Evolutionary conservation across 257 asterid species (phyloP).

Genomic region (Nicotiana paniculata): DNA sequence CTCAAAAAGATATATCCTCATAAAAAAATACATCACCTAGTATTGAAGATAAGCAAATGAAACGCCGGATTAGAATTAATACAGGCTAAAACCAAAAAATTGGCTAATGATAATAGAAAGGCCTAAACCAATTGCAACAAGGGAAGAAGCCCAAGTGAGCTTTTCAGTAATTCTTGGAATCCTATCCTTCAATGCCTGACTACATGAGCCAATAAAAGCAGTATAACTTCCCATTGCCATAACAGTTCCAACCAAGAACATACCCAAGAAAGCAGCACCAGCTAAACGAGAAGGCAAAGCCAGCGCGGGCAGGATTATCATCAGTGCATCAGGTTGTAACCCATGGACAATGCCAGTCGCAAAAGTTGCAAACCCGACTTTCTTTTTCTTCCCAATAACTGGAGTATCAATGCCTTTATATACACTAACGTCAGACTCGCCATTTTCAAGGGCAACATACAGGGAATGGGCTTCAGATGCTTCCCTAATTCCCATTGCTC

Average conservation of each 20-base stretch:
- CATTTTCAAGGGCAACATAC: slow-evolving; percentile 50
- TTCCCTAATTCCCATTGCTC: slow-evolving; percentile 91
- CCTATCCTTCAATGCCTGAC: slow-evolving; percentile 79
- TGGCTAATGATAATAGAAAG: slow-evolving; percentile 70
- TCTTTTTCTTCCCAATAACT: slow-evolving; percentile 64
- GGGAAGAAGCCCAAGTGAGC: slow-evolving; percentile 93
- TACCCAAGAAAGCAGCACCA: slow-evolving; percentile 79
- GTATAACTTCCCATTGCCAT: slow-evolving; percentile 97
- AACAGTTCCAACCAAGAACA: slow-evolving; percentile 93
- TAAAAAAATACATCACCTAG: not conserved
- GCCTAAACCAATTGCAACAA: slow-evolving; percentile 78
- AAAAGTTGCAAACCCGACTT: slow-evolving; percentile 88
- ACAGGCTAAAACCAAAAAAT: slow-evolving; percentile 72
- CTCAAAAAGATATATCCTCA: not conserved
- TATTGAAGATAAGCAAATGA: not conserved
- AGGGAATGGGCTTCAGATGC: slow-evolving; percentile 69
- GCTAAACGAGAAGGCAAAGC: slow-evolving; percentile 96
- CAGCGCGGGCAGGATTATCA: slow-evolving; percentile 88
- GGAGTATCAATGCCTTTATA: slow-evolving; percentile 40
- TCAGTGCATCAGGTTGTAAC: slow-evolving; percentile 86
- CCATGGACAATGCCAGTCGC: slow-evolving; percentile 95
- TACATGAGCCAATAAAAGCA: slow-evolving; percentile 81
- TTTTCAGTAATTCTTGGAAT: slow-evolving; percentile 89
- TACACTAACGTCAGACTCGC: slow-evolving; percentile 47
- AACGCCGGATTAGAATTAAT: slow-evolving; percentile 22